Evolutionary conservation across 441 rosid genomes (phyloP), one percentile per base, ranked within the genome.

Genomic region (Populus hybrid): DNA sequence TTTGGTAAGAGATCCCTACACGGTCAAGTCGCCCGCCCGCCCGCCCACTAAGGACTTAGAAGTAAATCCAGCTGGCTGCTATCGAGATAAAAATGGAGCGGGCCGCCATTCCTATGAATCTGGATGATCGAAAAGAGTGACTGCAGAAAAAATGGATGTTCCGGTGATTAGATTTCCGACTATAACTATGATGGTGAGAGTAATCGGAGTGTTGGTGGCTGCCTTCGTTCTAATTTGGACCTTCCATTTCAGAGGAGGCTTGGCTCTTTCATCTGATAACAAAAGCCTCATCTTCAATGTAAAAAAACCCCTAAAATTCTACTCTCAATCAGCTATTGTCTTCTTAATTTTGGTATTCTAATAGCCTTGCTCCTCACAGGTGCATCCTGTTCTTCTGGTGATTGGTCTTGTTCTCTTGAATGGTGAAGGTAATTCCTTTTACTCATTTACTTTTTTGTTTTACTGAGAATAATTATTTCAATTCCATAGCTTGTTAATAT

Each of bases 351-450:
- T 42, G 12, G 8, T 10, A 19, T 19, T 69, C 6, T 24, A 28
- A 57, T 23, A 18, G 9, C 1, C 59, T 9, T 7, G 10, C 28
- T 19, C 30, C 7, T 73, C 71, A 67, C 73, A 94, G 98, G 97
- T 94, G 67, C 98, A 94, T 87, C 97, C 96, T 53, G 97, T 94
- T 72, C 79, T 94, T 46, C 87, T 94, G 89, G 91, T 94, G 74
- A 85, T 90, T 35, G 92, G 93, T 38, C 89, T 92, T 42, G 69
- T 94, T 63, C 89, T 94, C 73, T 80, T 94, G 69, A 94, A 94
- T 84, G 94, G 98, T 1, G 97, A 94, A 92, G 97, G 97, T 94
- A 83, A 24, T 40, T 36, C 7, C 35, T 30, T 7, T 46, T 16
- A 21, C 30, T 5, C 21, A 28, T 11, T 66, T 5, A 14, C 21